Base-by-base conservation (phyloP, 306 rosid genomes). In the Castanopsis chinensis region DNA sequence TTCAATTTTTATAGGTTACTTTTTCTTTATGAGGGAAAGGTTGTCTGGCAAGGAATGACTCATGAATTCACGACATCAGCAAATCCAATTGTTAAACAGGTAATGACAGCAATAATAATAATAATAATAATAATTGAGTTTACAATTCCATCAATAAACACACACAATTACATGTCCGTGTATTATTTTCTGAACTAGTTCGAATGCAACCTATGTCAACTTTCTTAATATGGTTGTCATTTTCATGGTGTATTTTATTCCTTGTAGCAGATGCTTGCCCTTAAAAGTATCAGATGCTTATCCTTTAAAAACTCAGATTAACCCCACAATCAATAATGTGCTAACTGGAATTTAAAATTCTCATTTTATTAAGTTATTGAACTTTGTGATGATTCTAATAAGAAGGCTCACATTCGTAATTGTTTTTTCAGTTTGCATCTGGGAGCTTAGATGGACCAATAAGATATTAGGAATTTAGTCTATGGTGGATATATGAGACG, bases 21-120 rank as follows among this genome's bases (percentile, higher is more conserved):
- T 82, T 96, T 96, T 91, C 88, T 96, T 43, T 80, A 91, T 21
- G 91, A 96, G 80, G 99, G 99, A 19, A 87, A 90, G 90, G 56
- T 96, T 88, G 99, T 96, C 56, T 96, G 99, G 99, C 91, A 96
- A 89, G 99, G 99, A 88, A 90, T 88, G 96, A 96, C 99, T 54
- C 86, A 78, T 41, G 99, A 96, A 78, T 96, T 96, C 74, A 91
- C 91, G 5, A 79, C 92, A 32, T 91, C 99, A 76, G 85, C 89
- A 4, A 91, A 89, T 90, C 96, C 98, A 68, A 91, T 96, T 56
- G 99, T 96, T 79, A 88, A 85, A 84, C 99, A 96, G 93, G 99
- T 96, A 85, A 81, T 18, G 58, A 72, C 19, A 28, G 15, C 10
- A 67, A 37, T 0, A 35, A 35, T 5, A 35, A 35, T 5, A 5